Conservation (phyloP, 352 stramenopile genomes). For the Pythium oligandrum region DNA sequence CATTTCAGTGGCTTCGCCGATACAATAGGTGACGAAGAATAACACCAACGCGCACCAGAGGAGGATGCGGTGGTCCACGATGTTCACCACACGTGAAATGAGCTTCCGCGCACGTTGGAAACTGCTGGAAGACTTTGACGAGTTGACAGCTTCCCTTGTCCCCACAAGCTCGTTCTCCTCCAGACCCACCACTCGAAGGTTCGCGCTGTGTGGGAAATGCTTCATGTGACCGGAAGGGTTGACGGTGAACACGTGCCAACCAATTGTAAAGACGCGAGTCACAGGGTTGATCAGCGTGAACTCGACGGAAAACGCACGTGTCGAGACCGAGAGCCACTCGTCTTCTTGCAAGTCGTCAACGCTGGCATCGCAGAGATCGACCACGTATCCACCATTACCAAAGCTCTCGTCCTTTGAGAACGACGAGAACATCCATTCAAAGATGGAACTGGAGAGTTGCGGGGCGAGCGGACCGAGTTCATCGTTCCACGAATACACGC, state of each 20-base stretch:
- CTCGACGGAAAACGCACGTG: slow-evolving; percentile 77
- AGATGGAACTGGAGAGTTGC: slow-evolving; percentile 48
- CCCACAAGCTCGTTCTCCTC: slow-evolving; percentile 46
- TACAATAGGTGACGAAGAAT: slow-evolving; percentile 80
- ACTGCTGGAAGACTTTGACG: neutral
- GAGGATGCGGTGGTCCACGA: slow-evolving; percentile 54
- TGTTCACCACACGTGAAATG: slow-evolving; percentile 6
- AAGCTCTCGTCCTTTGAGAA: slow-evolving; percentile 42
- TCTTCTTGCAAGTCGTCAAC: slow-evolving; percentile 63
- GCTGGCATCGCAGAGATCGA: slow-evolving; percentile 65
- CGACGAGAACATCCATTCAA: slow-evolving; percentile 32
- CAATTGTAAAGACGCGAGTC: slow-evolving; percentile 87
- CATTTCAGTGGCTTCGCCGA: slow-evolving; percentile 76
- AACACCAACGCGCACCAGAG: slow-evolving; percentile 62
- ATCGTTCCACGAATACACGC: slow-evolving; percentile 65
- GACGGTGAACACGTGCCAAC: slow-evolving; percentile 79
- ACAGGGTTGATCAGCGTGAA: slow-evolving; percentile 86
- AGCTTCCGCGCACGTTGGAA: neutral
- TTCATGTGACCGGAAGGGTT: slow-evolving; percentile 78
- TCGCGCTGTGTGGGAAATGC: slow-evolving; percentile 76
- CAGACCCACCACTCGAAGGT: slow-evolving; percentile 72
- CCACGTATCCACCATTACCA: slow-evolving; percentile 62
- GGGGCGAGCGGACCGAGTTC: slow-evolving; percentile 50
- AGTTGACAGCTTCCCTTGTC: neutral
- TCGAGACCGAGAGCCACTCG: slow-evolving; percentile 71